Conservation (phyloP, 192 early-diverging fungal genomes). For the Backusella parvicylindrica region DNA sequence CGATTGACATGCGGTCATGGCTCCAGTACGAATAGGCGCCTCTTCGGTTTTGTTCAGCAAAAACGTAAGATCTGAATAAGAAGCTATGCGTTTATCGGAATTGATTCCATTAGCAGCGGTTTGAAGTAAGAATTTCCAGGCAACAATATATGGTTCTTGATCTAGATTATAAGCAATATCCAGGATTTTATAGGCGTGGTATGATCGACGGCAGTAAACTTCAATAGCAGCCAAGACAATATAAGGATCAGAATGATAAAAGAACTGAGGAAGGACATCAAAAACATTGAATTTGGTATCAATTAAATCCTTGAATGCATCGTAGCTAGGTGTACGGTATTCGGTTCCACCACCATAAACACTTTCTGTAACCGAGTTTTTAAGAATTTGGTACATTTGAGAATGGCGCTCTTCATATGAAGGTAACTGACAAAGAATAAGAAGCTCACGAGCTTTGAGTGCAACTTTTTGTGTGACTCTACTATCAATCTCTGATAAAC, state of each 20-base stretch:
- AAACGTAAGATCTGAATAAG: conserved; percentile 80
- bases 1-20: conserved; percentile 71
- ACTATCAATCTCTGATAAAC: conserved; percentile 70
- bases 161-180: conserved; percentile 75
- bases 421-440: conserved; percentile 91
- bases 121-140: conserved; percentile 72
- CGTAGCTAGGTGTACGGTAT: conserved; percentile 70
- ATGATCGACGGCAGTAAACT: conserved; percentile 95
- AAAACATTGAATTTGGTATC: conserved; percentile 94
- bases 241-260: conserved; percentile 80
- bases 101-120: conserved; percentile 37
- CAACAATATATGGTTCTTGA: conserved; percentile 60
- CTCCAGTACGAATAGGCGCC: conserved; percentile 77
- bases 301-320: conserved; percentile 79
- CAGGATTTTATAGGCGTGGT: conserved; percentile 94
- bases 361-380: conserved; percentile 68
- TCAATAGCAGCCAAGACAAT: conserved; percentile 86
- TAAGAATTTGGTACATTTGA: conserved; percentile 82
- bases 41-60: conserved; percentile 65
- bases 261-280: conserved; percentile 91
- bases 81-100: conserved; percentile 65
- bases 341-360: conserved; percentile 72
- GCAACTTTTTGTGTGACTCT: conserved; percentile 81
- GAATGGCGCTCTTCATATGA: conserved; percentile 82
- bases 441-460: conserved; percentile 86